These are phyloP conservation scores for Cordyceps sp. DNA, from an alignment of 2,329 filamentous ascomycete genomes.

Conservation along the genomic window DNA sequence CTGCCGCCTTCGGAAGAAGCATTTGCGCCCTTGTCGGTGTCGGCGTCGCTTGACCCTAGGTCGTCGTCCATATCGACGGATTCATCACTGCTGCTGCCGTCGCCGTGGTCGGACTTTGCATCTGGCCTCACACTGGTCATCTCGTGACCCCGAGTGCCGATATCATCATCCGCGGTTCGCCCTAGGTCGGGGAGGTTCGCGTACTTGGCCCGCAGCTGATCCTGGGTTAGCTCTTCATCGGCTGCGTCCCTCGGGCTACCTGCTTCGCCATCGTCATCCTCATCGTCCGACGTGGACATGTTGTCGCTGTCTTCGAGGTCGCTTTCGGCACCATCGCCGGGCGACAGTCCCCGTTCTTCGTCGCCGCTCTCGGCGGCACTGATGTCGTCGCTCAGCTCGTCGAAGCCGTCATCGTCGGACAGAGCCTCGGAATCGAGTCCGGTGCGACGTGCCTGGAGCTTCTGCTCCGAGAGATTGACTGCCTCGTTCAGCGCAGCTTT, in stretches of 20 bases:
- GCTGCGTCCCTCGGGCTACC: slow-evolving; percentile 24
- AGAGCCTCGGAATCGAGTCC: slow-evolving; percentile 35
- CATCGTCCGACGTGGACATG: slow-evolving; percentile 48
- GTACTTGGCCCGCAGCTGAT: slow-evolving; percentile 54
- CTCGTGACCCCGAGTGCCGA: slow-evolving; percentile 5
- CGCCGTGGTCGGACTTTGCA: slow-evolving; percentile 12
- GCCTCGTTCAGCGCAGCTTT: slow-evolving; percentile 58
- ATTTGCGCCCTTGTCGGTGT: slow-evolving; percentile 18
- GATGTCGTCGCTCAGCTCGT: slow-evolving; percentile 29
- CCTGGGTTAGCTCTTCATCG: slow-evolving; percentile 51
- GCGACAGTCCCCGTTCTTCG: slow-evolving; percentile 17
- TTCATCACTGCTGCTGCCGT: slow-evolving; percentile 44
- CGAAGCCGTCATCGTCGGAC: slow-evolving; percentile 26
- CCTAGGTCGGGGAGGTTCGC: slow-evolving; percentile 40
- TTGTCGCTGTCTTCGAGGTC: slow-evolving; percentile 21
- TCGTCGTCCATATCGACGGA: slow-evolving; percentile 55
- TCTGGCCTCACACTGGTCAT: slow-evolving; percentile 9
- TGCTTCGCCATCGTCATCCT: slow-evolving; percentile 44
- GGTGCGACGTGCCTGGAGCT: slow-evolving; percentile 43
- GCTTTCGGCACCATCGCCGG: slow-evolving; percentile 22
- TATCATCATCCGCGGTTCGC: slow-evolving; percentile 7
- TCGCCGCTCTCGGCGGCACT: slow-evolving; percentile 18
- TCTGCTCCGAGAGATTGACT: slow-evolving; percentile 53
- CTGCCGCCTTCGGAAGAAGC: slow-evolving; percentile 23
- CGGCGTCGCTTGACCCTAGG: slow-evolving; percentile 39